Conservation (phyloP, 192 early-diverging fungal genomes). For the Podila epigama region DNA sequence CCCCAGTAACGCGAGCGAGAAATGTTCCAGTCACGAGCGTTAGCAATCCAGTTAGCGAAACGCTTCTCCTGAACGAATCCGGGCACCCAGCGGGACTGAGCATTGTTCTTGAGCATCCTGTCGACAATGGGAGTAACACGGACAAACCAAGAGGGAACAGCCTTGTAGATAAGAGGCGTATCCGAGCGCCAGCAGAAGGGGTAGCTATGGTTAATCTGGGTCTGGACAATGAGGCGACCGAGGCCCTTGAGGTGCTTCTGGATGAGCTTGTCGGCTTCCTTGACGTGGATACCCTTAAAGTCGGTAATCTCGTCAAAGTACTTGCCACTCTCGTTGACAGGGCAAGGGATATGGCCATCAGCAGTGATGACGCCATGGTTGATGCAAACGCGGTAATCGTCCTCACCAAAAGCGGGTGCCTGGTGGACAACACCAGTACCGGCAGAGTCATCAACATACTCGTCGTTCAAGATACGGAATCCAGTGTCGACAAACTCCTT, state of each 20-base stretch:
- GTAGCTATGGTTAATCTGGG: constrained; percentile 90
- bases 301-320: constrained; percentile 81
- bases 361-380: constrained; percentile 78
- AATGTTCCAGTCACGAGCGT: constrained; percentile 97
- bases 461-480: constrained; percentile 88
- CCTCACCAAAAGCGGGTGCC: constrained; percentile 98
- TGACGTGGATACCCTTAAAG: constrained; percentile 88
- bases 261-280: constrained; percentile 97
- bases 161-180: constrained; percentile 96
- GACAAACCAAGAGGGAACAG: constrained; percentile 98
- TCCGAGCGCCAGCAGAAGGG: constrained; percentile 99
- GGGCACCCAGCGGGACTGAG: constrained; percentile 93
- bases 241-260: constrained; percentile 87
- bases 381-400: constrained; percentile 97
- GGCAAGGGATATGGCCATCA: constrained; percentile 89
- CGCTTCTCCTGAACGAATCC: constrained; percentile 96
- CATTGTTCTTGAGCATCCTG: constrained; percentile 87
- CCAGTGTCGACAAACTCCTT: constrained; percentile 76
- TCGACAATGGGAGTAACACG: constrained; percentile 87
- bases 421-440: constrained; percentile 99
- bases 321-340: constrained; percentile 85
- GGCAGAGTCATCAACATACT: constrained; percentile 89
- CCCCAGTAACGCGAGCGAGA: constrained; percentile 99
- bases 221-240: constrained; percentile 89
- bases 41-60: constrained; percentile 96